Evolutionary conservation across 768 basidiomycete genomes (phyloP), one percentile per base, ranked within the genome.

Genomic region (Amanita polypyramis): DNA sequence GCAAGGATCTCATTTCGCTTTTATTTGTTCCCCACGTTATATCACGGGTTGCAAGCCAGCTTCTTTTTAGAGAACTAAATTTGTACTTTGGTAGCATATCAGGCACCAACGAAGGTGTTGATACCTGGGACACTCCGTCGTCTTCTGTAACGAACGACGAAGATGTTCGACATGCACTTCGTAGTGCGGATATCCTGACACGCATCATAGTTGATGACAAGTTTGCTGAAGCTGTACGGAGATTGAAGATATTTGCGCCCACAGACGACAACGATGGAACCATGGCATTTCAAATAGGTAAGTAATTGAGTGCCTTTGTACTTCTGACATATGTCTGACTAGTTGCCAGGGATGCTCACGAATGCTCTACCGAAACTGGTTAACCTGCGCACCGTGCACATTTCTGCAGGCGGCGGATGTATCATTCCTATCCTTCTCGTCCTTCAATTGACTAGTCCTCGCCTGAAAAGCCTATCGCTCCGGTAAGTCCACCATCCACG

Each of bases 141-240:
- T 30, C 57, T 49, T 40, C 46, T 17, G 23, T 46, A 10, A 49
- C 52, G 9, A 58, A 59, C 43, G 67, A 73, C 32, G 63, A 69
- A 5, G 73, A 79, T 41, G 65, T 63, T 12, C 68, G 74, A 54
- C 75, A 80, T 58, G 76, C 77, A 0, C 80, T 77, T 51, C 74
- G 81, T 14, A 83, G 74, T 51, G 83, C 82, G 2, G 84, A 85
- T 53, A 80, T 86, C 47, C 67, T 87, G 32, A 80, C 79, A 0
- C 69, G 79, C 29, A 74, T 85, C 48, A 77, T 85, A 40, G 69
- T 75, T 11, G 80, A 85, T 55, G 56, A 69, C 0, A 58, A 66
- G 3, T 85, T 85, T 52, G 79, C 82, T 0, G 64, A 67, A 42
- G 71, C 75, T 17, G 74, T 85, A 35, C 66, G 69, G 54, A 78